phyloP scores from a whole-genome alignment of 768 basidiomycete genomes.

The Rhizopogon vinicolor region DNA sequence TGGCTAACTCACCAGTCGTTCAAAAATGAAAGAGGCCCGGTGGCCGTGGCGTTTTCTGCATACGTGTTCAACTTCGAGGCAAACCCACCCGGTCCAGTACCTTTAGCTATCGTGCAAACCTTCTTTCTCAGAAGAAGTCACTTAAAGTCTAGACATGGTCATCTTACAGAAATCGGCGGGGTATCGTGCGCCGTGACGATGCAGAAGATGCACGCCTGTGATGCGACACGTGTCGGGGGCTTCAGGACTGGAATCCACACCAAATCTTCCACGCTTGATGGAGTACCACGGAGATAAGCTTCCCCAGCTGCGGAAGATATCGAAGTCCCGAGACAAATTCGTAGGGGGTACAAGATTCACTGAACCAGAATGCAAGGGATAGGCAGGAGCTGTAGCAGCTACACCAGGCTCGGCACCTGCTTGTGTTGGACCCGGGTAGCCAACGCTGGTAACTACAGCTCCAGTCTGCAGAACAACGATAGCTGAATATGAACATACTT shows the following conservation, averaged over 20 bases:
- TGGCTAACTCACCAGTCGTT: constrained; percentile 59
- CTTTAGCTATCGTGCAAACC: constrained; percentile 9
- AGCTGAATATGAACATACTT: constrained; percentile 12
- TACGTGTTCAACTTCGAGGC: constrained; percentile 43
- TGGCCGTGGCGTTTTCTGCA: constrained; percentile 50
- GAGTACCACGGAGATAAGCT: constrained; percentile 81
- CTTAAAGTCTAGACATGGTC: constrained; percentile 9
- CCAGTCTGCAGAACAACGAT: background rate
- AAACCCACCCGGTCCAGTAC: constrained; percentile 44
- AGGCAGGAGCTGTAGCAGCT: constrained; percentile 64
- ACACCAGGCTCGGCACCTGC: constrained; percentile 14
- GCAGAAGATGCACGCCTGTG: constrained; percentile 70
- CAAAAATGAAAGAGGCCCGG: constrained; percentile 63
- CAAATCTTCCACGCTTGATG: constrained; percentile 54
- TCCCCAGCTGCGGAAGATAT: constrained; percentile 70
- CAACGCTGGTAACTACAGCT: constrained; percentile 18
- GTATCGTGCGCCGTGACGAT: constrained; percentile 70
- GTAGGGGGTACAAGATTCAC: constrained; percentile 42
- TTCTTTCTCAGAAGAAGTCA: constrained; percentile 12
- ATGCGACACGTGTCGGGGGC: constrained; percentile 64
- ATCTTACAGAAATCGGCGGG: constrained; percentile 27
- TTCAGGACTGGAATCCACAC: constrained; percentile 63
- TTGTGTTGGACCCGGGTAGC: constrained; percentile 25
- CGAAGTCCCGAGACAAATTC: constrained; percentile 35
- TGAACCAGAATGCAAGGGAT: constrained; percentile 65